Evolutionary conservation across 345 rosid species (phyloP).

Genomic region (Gossypium bickii): DNA sequence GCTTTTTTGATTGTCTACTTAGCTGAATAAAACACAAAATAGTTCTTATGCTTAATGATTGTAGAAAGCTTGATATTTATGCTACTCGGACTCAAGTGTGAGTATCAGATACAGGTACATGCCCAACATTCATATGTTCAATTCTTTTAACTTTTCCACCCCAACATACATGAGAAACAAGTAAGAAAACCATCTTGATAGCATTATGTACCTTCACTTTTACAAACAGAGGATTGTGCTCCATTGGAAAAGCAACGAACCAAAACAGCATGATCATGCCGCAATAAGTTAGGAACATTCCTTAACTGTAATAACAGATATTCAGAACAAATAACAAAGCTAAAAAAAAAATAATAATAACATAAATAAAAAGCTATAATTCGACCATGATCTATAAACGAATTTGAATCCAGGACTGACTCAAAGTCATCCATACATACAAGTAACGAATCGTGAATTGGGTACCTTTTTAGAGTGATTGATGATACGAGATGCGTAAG

Average conservation of each 20-base stretch:
- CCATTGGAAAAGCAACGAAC: conserved; percentile 57
- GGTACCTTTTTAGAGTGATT: conserved; percentile 55
- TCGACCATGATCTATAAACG: neutral
- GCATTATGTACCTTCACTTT: conserved; percentile 44
- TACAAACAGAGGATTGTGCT: conserved; percentile 32
- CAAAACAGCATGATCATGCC: conserved; percentile 45
- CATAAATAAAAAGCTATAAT: neutral
- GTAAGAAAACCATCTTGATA: neutral
- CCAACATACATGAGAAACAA: neutral
- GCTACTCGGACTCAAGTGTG: too few relatives aligned
- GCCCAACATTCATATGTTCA: too few relatives aligned
- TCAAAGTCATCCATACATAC: neutral
- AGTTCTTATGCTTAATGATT: too few relatives aligned
- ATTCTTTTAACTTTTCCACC: too few relatives aligned
- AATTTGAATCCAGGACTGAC: conserved; percentile 11
- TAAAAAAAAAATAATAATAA: neutral
- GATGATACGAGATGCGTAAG: conserved; percentile 55
- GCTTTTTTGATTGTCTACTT: too few relatives aligned
- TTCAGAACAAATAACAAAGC: neutral
- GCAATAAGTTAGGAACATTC: conserved; percentile 43
- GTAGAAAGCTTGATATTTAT: too few relatives aligned
- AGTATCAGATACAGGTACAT: too few relatives aligned
- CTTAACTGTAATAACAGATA: conserved; percentile 44
- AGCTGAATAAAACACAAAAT: too few relatives aligned
- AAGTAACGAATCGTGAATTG: neutral